These are phyloP conservation scores for Solidago caesia DNA, from an alignment of 129 eudicot species.

Conservation along the genomic window DNA sequence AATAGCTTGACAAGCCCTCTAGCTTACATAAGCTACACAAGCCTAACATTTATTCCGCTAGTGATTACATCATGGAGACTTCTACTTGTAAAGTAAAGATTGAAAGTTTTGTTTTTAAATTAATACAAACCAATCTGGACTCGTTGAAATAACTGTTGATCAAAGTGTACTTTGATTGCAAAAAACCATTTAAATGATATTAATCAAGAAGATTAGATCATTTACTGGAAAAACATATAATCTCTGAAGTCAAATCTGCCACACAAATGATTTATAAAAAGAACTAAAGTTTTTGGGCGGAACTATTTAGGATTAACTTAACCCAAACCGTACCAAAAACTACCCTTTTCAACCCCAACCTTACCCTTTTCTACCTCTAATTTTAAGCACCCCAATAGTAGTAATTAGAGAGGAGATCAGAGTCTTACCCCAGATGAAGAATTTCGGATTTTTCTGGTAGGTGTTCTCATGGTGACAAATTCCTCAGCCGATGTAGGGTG, in stretches of 20 bases:
- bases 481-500: slow-evolving; percentile 99
- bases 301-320: background rate
- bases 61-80: too few relatives aligned
- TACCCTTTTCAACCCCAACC: background rate
- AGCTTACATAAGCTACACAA: too few relatives aligned
- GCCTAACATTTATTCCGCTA: too few relatives aligned
- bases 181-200: background rate
- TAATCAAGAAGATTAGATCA: background rate
- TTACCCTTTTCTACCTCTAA: too few relatives aligned
- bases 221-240: too few relatives aligned
- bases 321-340: background rate
- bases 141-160: background rate
- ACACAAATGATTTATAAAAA: background rate
- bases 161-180: background rate
- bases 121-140: too few relatives aligned
- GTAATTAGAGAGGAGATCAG: background rate
- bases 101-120: background rate
- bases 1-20: too few relatives aligned
- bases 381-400: background rate
- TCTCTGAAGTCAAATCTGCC: background rate
- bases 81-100: background rate
- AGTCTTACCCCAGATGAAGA: slow-evolving; percentile 53
- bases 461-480: slow-evolving; percentile 93
- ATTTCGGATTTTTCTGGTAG: slow-evolving; percentile 73
- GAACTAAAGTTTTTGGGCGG: background rate